Conservation (phyloP, 352 stramenopile genomes). For the Phytophthora lateralis region DNA sequence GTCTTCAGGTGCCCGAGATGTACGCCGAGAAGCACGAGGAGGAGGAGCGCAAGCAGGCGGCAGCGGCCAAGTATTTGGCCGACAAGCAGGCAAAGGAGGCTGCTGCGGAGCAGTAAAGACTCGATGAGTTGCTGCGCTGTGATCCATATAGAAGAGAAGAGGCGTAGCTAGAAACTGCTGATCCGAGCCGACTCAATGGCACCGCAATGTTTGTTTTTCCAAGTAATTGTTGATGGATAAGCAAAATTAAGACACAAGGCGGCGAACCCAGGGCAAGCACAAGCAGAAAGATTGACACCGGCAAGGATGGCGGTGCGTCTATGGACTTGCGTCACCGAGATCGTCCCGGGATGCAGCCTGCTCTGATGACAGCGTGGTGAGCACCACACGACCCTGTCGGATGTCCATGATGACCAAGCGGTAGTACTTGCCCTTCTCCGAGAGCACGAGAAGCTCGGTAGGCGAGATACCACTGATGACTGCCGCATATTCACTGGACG, state of each 20-base stretch:
- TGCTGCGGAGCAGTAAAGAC: constrained; percentile 19
- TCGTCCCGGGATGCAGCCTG: constrained; percentile 56
- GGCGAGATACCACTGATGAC: constrained; percentile 72
- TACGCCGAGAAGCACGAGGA: constrained; percentile 64
- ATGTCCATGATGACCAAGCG: constrained; percentile 81
- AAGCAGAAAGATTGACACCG: constrained; percentile 25
- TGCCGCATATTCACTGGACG: constrained; percentile 64
- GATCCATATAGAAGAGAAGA: constrained; percentile 21
- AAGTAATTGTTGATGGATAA: constrained; percentile 36
- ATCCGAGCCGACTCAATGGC: constrained; percentile 19
- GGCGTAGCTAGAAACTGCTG: constrained; percentile 5
- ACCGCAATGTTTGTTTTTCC: constrained; percentile 36
- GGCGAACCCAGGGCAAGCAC: constrained; percentile 25
- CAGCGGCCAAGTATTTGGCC: constrained; percentile 60
- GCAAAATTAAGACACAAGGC: constrained; percentile 41
- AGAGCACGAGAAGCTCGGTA: constrained; percentile 78
- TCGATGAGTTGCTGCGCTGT: background rate
- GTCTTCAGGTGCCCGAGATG: constrained; percentile 77
- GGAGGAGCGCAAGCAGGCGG: constrained; percentile 39
- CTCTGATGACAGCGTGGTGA: constrained; percentile 62
- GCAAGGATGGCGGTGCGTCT: constrained; percentile 29
- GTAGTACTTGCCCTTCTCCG: constrained; percentile 81
- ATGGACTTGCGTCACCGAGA: constrained; percentile 48
- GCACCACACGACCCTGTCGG: constrained; percentile 61
- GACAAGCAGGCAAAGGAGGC: constrained; percentile 56